phyloP scores from a whole-genome alignment of 2,329 filamentous ascomycete genomes.

The Apiospora arundinis region DNA sequence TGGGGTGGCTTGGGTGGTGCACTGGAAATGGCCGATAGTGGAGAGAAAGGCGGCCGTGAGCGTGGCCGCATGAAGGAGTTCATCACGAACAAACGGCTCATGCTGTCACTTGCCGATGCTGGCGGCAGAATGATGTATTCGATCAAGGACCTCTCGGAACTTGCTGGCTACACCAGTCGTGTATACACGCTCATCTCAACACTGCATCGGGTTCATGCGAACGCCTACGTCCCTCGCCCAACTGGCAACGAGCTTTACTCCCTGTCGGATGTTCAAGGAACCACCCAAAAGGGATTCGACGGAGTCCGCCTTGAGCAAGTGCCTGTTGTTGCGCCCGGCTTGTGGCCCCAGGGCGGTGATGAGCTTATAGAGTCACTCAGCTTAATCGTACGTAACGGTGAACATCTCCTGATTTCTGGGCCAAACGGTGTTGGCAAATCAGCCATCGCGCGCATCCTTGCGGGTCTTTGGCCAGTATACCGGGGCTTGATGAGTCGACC shows the following conservation, averaged over 20 bases:
- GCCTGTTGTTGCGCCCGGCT: constrained; percentile 84
- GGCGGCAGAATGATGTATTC: constrained; percentile 99
- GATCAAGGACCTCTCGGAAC: constrained; percentile 95
- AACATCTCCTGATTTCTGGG: constrained; percentile 93
- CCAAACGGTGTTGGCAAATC: constrained; percentile 95
- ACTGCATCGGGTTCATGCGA: constrained; percentile 89
- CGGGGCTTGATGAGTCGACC: constrained; percentile 90
- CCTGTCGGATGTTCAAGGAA: constrained; percentile 89
- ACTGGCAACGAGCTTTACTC: constrained; percentile 81
- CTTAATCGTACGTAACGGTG: constrained; percentile 86
- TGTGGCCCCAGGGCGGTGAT: constrained; percentile 91
- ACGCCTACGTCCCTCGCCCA: constrained; percentile 79
- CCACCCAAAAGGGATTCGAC: constrained; percentile 92
- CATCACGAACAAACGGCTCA: constrained; percentile 97
- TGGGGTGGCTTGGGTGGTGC: constrained; percentile 86
- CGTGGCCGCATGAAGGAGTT: constrained; percentile 95
- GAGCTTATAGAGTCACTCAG: constrained; percentile 88
- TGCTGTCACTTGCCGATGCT: constrained; percentile 95
- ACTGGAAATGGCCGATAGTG: constrained; percentile 65
- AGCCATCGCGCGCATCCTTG: constrained; percentile 84
- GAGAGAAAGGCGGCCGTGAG: constrained; percentile 67
- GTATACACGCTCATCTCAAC: constrained; percentile 97
- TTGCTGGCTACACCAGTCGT: constrained; percentile 93
- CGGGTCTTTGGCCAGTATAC: constrained; percentile 93
- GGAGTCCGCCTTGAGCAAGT: constrained; percentile 93